These are phyloP conservation scores for Salix exigua DNA, from an alignment of 345 rosid species.

Conservation along the genomic window DNA sequence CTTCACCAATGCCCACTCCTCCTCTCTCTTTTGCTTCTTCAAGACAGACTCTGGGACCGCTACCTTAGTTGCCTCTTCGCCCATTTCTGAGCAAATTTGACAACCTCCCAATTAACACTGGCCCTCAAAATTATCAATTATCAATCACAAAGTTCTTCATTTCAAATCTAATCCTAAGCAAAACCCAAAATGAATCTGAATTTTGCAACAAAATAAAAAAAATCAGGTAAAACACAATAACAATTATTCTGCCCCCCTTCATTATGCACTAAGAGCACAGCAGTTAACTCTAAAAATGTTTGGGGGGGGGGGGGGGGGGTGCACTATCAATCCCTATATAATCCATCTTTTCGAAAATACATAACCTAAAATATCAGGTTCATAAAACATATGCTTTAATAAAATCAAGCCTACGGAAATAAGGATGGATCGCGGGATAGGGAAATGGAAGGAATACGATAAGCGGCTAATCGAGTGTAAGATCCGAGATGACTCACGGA, in stretches of 20 bases:
- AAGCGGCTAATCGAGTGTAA: neutral
- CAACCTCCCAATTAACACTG: neutral
- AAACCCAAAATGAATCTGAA: neutral
- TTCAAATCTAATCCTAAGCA: neutral
- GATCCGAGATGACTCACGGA: neutral
- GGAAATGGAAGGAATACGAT: neutral
- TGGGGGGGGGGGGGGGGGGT: too few relatives aligned
- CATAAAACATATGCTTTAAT: too few relatives aligned
- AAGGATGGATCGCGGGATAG: neutral
- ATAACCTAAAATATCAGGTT: neutral
- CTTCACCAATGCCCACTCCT: conserved; percentile 59
- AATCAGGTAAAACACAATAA: neutral
- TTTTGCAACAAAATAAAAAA: neutral
- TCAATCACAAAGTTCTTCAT: neutral
- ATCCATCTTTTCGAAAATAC: neutral
- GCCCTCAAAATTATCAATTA: neutral
- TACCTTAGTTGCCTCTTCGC: conserved; percentile 38
- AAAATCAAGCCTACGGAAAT: neutral
- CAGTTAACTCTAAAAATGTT: neutral
- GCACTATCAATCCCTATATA: neutral
- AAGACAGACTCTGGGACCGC: conserved; percentile 72
- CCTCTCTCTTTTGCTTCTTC: conserved; percentile 76
- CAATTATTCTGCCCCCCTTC: neutral
- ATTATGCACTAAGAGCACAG: neutral
- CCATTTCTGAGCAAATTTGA: conserved; percentile 34